Conservation (phyloP, 2,329 filamentous ascomycete species). For the Amylocarpus encephaloides region DNA sequence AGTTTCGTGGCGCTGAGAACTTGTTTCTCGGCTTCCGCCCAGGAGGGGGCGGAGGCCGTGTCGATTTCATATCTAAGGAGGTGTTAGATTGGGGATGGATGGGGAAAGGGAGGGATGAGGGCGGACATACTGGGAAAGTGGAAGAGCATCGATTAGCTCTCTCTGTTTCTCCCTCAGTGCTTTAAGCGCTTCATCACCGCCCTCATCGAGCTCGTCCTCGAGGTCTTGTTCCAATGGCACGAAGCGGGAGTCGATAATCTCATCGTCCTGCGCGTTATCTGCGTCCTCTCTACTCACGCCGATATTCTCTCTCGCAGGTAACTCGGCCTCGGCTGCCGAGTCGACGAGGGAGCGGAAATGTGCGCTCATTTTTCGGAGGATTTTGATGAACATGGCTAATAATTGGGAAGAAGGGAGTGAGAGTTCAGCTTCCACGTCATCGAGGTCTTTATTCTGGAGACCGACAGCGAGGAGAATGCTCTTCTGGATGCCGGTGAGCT, state of each 20-base stretch:
- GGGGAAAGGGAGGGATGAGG: background rate
- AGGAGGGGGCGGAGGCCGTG: slow-evolving; percentile 48
- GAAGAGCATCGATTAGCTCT: slow-evolving; percentile 83
- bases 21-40: slow-evolving; percentile 70
- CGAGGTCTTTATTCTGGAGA: slow-evolving; percentile 82
- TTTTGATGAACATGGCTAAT: slow-evolving; percentile 95
- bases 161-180: slow-evolving; percentile 73
- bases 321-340: slow-evolving; percentile 60
- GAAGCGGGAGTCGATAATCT: slow-evolving; percentile 59
- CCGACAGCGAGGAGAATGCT: slow-evolving; percentile 86
- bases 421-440: slow-evolving; percentile 72
- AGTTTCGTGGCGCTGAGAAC: slow-evolving; percentile 52
- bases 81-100: slow-evolving; percentile 17
- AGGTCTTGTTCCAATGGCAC: slow-evolving; percentile 64
- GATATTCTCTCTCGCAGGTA: slow-evolving; percentile 52
- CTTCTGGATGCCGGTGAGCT: slow-evolving; percentile 75
- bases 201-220: slow-evolving; percentile 79
- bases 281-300: slow-evolving; percentile 55
- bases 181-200: slow-evolving; percentile 66
- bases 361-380: slow-evolving; percentile 77
- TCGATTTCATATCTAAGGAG: slow-evolving; percentile 57
- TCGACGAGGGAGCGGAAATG: slow-evolving; percentile 73
- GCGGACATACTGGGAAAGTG: slow-evolving; percentile 71
- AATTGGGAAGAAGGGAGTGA: slow-evolving; percentile 69
- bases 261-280: slow-evolving; percentile 62